Percentiles rank a stretch among this genome's conserved stretches.
phyloP scores from a whole-genome alignment of 2,329 filamentous ascomycete species.

The Pestalotiopsis sp. region DNA sequence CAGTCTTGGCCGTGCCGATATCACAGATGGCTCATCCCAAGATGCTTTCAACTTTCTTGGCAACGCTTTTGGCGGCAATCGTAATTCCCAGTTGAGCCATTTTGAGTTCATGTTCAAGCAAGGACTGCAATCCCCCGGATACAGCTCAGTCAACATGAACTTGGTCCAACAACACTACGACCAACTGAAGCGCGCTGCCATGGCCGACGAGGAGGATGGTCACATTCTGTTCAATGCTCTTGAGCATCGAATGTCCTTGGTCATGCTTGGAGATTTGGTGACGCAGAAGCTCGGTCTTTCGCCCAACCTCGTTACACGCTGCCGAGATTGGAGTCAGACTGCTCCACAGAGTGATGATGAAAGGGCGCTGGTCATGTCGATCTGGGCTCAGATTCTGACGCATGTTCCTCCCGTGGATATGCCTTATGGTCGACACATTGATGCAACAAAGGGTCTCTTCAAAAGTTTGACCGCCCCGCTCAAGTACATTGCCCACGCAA shows the following conservation, averaged over 20 bases:
- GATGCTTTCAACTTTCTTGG: slow-evolving; percentile 22
- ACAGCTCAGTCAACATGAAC: slow-evolving; percentile 22
- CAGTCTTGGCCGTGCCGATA: background rate
- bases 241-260: slow-evolving; percentile 26
- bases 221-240: slow-evolving; percentile 28
- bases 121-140: slow-evolving; percentile 25
- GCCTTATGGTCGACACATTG: background rate
- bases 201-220: slow-evolving; percentile 16
- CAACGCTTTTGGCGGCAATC: slow-evolving; percentile 28
- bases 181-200: slow-evolving; percentile 6
- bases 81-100: slow-evolving; percentile 26
- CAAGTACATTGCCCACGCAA: background rate
- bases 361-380: background rate
- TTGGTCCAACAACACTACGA: slow-evolving; percentile 13
- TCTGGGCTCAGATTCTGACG: background rate
- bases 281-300: slow-evolving; percentile 21
- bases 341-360: background rate
- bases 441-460: background rate
- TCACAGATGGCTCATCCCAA: background rate
- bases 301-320: slow-evolving; percentile 20
- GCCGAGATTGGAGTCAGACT: slow-evolving; percentile 26
- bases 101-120: slow-evolving; percentile 27
- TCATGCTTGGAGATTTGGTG: slow-evolving; percentile 24
- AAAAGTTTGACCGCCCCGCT: background rate
- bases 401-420: background rate